Evolutionary conservation across 495 filamentous ascomycete species (phyloP), one percentile per base, ranked within the genome.

Genomic region (Coniosporium apollinis): DNA sequence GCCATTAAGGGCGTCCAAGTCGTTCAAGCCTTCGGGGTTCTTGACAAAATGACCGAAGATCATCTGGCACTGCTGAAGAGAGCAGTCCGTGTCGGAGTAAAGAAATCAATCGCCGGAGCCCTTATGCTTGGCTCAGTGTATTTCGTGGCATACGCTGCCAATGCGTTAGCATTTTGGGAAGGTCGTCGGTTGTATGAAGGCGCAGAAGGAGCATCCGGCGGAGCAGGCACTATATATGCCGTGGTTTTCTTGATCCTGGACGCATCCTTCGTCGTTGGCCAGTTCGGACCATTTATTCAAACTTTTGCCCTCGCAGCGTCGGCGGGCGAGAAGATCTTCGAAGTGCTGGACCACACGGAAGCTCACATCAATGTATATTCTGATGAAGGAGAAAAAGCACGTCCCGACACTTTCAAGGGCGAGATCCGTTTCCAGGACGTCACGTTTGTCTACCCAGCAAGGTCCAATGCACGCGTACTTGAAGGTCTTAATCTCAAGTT

Each of bases 11-110:
- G 59, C 1, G 60, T 72, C 21, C 59, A 61, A 11, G 62, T 64
- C 1, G 67, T 75, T 0, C 59, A 70, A 29, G 65, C 70, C 1
- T 66, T 71, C 30, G 60, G 60, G 34, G 67, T 64, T 1, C 52
- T 61, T 19, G 47, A 49, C 1, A 28, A 40, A 2, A 44, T 72
- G 5, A 47, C 52, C 5, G 38, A 45, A 9, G 56, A 57, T n/a
- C 64, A 69, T 31, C 22, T 41, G 8, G 53, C 28, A 5, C 50
- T 44, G 19, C 47, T 63, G 20, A 19, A 28, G 2, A 21, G 29
- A 3, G 55, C 55, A 2, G 40, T 57, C 1, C 10, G 20, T 4
- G 30, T 24, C 26, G 44, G 60, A 13, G 19, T 51, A 22, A 37
- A 45, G 28, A 48, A 59, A 51, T 38, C 51, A 30, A 19, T 58